Evolutionary conservation across 129 eudicot genomes (phyloP), one percentile per base, ranked within the genome.

Genomic region (Artemisia argyi): DNA sequence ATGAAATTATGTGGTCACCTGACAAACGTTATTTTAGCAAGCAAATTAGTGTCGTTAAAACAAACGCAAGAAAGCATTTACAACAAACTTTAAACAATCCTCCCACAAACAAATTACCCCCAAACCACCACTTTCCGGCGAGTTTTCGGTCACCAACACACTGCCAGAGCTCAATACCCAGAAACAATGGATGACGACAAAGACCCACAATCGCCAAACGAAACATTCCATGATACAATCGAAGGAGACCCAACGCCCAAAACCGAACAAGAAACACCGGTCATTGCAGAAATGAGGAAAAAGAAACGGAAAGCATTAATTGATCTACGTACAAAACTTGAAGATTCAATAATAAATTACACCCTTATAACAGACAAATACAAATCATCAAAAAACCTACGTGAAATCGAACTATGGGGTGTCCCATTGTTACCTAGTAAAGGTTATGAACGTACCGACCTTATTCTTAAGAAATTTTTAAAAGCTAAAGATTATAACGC

Each of bases 401-500:
- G 52, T 62, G 83, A 78, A 10, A 35, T 85, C 66, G 52, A 69
- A 12, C 67, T 95, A 3, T 95, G 99, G 99, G 97, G 97, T 12
- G 96, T 95, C 46, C 97, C 96, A 11, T 68, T 95, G 30, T 81
- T 88, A 61, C 96, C 96, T 2, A 86, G 94, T 30, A 71, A 76
- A 69, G 91, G 85, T 1, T 73, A 73, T 47, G 83, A 81, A 7
- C 63, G 76, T 20, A 88, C 91, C 24, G 88, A 94, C 35, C 54
- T 79, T 10, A 71, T 95, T 65, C 79, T 95, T 1, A 58, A 78
- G 61, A 95, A 95, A 28, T 95, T 95, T 76, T 71, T 95, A 66
- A 83, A 84, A 68, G 96, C 97, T 1, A 89, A 83, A 54, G 81
- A 73, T 73, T 88, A 78, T 63, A 83, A 79, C 71, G 82, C 81